phyloP scores from a whole-genome alignment of 192 early-diverging fungal species.

The Backusella westeae region DNA sequence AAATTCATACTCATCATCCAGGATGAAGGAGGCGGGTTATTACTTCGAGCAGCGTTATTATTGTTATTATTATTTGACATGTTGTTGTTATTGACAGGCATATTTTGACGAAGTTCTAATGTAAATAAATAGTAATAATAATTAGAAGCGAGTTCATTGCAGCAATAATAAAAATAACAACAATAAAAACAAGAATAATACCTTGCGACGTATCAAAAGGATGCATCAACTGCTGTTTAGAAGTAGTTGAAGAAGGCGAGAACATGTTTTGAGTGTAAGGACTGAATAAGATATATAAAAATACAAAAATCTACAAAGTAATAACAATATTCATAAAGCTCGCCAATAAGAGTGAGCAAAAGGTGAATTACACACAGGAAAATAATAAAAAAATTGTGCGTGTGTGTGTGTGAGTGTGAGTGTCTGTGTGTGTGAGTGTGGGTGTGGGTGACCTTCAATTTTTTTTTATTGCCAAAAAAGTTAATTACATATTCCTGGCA shows the following conservation, averaged over 20 bases:
- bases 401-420: not conserved
- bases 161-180: not conserved
- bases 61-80: not conserved
- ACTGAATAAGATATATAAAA: not conserved
- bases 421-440: not conserved
- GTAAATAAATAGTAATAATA: not conserved
- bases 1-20: conserved; percentile 2
- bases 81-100: not conserved
- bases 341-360: not conserved
- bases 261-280: not conserved
- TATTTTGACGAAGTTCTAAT: not conserved
- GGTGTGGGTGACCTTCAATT: not conserved
- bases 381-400: not conserved
- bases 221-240: conserved; percentile 4
- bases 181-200: not conserved
- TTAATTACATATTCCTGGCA: not conserved
- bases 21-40: not conserved
- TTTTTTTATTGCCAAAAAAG: not conserved
- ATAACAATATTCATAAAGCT: not conserved
- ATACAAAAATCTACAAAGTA: not conserved
- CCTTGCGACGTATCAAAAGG: not conserved
- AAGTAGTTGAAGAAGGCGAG: not conserved
- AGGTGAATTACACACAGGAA: not conserved
- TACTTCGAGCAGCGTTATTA: not conserved
- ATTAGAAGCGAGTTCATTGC: not conserved